A percentile compares a stretch with the other conserved stretches of the same genome.
phyloP scores from a whole-genome alignment of 2,329 filamentous ascomycete species.

The Bretziella fagacearum region DNA sequence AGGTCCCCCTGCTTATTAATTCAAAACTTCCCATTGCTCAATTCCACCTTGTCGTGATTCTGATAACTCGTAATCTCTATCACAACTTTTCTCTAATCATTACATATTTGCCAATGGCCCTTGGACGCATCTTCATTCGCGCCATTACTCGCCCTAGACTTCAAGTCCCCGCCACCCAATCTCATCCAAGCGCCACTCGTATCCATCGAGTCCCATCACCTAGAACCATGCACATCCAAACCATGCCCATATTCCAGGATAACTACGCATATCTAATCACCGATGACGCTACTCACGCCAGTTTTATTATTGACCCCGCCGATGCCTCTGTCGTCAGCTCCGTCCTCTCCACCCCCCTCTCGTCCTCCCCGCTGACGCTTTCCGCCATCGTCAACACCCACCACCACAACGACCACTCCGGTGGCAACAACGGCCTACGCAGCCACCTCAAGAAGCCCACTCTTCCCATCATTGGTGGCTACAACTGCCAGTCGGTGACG shows the following conservation, averaged over 20 bases:
- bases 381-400: slow-evolving; percentile 91
- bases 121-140: background rate
- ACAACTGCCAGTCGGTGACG: slow-evolving; percentile 66
- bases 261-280: slow-evolving; percentile 77
- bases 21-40: background rate
- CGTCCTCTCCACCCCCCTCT: slow-evolving; percentile 44
- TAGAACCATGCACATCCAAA: slow-evolving; percentile 66
- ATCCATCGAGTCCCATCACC: slow-evolving; percentile 12
- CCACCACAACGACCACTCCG: slow-evolving; percentile 89
- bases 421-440: slow-evolving; percentile 55
- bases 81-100: background rate
- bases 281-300: slow-evolving; percentile 62
- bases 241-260: slow-evolving; percentile 80
- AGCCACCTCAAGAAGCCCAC: slow-evolving; percentile 33
- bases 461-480: slow-evolving; percentile 71
- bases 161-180: background rate
- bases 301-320: slow-evolving; percentile 64
- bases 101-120: background rate
- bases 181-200: background rate
- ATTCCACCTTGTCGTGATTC: background rate
- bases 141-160: background rate
- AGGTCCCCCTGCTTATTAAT: background rate
- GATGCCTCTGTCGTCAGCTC: slow-evolving; percentile 50
- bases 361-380: slow-evolving; percentile 50
- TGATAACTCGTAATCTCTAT: too few relatives aligned